Conservation (phyloP, 495 filamentous ascomycete genomes). For the Tetracladium marchalianum region DNA sequence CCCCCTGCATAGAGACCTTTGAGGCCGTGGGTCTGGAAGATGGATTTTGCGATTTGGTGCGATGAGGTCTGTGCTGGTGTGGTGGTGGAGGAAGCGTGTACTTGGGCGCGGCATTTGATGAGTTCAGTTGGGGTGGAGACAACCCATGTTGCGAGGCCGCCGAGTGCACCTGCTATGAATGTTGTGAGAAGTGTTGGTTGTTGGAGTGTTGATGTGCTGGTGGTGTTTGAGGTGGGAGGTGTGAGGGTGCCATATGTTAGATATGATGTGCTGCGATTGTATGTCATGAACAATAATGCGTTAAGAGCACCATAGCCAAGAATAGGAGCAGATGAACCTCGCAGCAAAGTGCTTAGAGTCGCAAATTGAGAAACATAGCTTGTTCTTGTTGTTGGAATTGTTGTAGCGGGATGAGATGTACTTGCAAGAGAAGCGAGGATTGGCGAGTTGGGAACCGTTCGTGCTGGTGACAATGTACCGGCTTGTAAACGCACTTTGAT, state of each 20-base stretch:
- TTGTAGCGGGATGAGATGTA: constrained; percentile 2
- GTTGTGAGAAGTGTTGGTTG: constrained; percentile 39
- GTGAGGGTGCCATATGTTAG: constrained; percentile 31
- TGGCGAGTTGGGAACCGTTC: neutral
- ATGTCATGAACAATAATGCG: constrained; percentile 74
- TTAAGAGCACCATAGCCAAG: constrained; percentile 84
- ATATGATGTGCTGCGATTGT: constrained; percentile 62
- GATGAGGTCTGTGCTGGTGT: constrained; percentile 27
- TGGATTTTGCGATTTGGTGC: constrained; percentile 50
- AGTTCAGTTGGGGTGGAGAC: constrained; percentile 79
- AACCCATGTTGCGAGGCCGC: constrained; percentile 71
- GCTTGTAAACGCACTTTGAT: constrained; percentile 79
- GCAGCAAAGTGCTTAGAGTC: constrained; percentile 23
- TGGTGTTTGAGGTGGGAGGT: constrained; percentile 25
- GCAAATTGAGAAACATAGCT: constrained; percentile 26
- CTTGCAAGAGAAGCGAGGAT: neutral
- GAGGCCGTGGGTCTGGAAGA: constrained; percentile 51
- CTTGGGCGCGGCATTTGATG: constrained; percentile 76
- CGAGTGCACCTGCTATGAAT: constrained; percentile 66
- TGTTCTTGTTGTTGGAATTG: constrained; percentile 10
- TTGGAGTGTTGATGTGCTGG: constrained; percentile 13
- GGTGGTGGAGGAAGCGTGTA: constrained; percentile 23
- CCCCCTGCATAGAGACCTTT: constrained; percentile 71
- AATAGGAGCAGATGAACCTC: constrained; percentile 69
- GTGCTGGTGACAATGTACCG: constrained; percentile 19